Percentiles rank a stretch among this genome's conserved stretches.
These are phyloP conservation scores for Nannochloropsis salina DNA, from an alignment of 108 stramenopile species.

Conservation along the genomic window DNA sequence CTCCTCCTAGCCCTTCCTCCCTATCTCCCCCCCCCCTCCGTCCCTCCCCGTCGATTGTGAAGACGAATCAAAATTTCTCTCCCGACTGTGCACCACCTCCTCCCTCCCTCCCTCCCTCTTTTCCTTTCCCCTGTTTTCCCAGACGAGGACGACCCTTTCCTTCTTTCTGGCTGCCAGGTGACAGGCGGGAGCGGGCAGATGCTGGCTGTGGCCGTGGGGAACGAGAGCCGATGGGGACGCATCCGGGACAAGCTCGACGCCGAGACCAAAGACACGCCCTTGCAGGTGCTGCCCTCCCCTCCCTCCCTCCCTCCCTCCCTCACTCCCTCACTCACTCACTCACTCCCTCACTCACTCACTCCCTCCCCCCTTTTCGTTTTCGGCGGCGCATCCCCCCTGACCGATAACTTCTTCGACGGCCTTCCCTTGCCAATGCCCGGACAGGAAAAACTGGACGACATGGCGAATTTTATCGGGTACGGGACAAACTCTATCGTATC, in stretches of 20 bases:
- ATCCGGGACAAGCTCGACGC: constrained; percentile 44
- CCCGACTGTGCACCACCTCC: no score
- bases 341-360: no score
- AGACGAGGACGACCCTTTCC: constrained; percentile 43
- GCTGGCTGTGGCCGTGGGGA: constrained; percentile 51
- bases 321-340: background rate
- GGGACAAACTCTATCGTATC: background rate
- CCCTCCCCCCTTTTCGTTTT: background rate
- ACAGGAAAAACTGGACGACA: constrained; percentile 52
- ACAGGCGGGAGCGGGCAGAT: constrained; percentile 39
- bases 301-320: constrained; percentile 10
- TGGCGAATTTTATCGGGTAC: constrained; percentile 52
- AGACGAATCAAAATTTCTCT: no score
- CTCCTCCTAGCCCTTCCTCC: background rate
- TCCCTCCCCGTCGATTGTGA: no score
- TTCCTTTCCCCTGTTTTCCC: background rate
- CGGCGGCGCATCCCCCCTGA: no score
- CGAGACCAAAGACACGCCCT: constrained; percentile 48
- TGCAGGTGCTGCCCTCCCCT: constrained; percentile 24
- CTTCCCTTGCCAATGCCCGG: background rate
- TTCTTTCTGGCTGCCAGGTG: constrained; percentile 48
- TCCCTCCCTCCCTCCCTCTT: background rate
- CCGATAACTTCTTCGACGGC: background rate
- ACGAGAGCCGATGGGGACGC: constrained; percentile 46
- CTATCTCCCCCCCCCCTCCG: background rate